Evolutionary conservation across 1,139 yeast genomes (phyloP).

Genomic region (Candida mesenterica): DNA sequence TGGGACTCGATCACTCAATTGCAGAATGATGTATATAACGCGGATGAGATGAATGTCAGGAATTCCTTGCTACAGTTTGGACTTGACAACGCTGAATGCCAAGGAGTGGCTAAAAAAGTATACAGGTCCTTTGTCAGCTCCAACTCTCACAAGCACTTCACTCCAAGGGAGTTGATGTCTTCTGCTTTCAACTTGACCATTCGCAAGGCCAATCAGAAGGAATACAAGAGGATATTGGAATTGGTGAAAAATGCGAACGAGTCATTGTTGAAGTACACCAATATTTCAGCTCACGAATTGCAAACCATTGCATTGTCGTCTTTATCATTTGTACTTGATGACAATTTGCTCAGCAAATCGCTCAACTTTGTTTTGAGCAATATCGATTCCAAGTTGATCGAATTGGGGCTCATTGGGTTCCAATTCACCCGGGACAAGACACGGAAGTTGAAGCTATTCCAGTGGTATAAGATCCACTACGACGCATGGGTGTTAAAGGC

Average conservation of each 20-base stretch:
- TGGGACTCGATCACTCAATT: constrained; percentile 19
- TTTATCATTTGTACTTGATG: constrained; percentile 46
- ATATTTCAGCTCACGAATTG: constrained; percentile 31
- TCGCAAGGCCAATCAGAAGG: constrained; percentile 40
- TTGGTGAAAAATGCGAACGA: constrained; percentile 49
- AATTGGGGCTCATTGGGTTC: constrained; percentile 54
- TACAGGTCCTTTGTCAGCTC: constrained; percentile 31
- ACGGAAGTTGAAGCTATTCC: constrained; percentile 37
- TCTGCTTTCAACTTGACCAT: constrained; percentile 34
- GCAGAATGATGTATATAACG: constrained; percentile 12
- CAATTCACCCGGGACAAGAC: constrained; percentile 21
- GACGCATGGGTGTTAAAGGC: constrained; percentile 50
- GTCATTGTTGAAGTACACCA: constrained; percentile 34
- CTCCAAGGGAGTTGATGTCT: constrained; percentile 46
- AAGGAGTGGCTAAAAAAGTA: constrained; percentile 39
- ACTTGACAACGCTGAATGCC: constrained; percentile 26
- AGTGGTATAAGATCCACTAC: constrained; percentile 55
- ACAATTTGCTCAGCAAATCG: constrained; percentile 49
- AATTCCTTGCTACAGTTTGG: constrained; percentile 40
- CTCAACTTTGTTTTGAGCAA: constrained; percentile 56
- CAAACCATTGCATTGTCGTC: constrained; percentile 56
- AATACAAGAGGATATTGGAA: constrained; percentile 56
- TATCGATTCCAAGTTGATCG: constrained; percentile 53
- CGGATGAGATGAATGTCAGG: constrained; percentile 40
- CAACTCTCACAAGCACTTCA: constrained; percentile 44